Evolutionary conservation across 2,329 filamentous ascomycete genomes (phyloP).

Genomic region (Pochonia chlamydosporia): DNA sequence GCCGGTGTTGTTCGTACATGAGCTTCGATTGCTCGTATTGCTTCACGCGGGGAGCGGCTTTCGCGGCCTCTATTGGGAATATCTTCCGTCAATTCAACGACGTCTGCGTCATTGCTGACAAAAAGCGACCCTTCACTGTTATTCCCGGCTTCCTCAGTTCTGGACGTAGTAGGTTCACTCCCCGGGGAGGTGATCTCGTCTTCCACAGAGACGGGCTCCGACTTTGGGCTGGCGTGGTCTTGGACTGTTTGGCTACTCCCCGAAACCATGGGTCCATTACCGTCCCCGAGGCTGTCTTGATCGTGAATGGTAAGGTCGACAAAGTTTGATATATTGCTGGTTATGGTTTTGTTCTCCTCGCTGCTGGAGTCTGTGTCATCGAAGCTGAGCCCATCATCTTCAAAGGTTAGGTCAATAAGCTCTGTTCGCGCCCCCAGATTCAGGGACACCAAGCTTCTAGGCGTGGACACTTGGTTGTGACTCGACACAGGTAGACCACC

Average conservation of each 20-base stretch:
- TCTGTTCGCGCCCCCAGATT: not conserved
- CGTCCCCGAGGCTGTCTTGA: no score
- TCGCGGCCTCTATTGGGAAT: no score
- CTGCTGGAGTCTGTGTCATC: not conserved
- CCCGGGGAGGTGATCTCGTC: not conserved
- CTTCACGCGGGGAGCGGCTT: not conserved
- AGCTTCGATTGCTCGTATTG: not conserved
- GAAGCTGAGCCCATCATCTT: not conserved
- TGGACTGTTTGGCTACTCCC: not conserved
- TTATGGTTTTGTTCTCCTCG: no score
- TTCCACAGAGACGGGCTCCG: not conserved
- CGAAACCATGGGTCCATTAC: not conserved
- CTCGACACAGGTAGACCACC: not conserved
- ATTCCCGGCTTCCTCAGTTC: not conserved
- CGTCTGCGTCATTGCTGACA: not conserved
- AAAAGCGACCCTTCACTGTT: constrained; percentile 2
- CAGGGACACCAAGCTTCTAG: not conserved
- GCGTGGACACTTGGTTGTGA: not conserved
- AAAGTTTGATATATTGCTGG: no score
- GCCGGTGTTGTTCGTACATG: not conserved
- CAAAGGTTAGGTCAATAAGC: not conserved
- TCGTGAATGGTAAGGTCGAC: not conserved
- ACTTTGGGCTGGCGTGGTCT: not conserved
- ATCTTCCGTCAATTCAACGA: constrained; percentile 1
- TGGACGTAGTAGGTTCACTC: not conserved